A percentile compares a stretch with the other conserved stretches of the same genome.
These are phyloP conservation scores for Scedosporium boydii DNA, from an alignment of 2,329 filamentous ascomycete species.

Conservation along the genomic window DNA sequence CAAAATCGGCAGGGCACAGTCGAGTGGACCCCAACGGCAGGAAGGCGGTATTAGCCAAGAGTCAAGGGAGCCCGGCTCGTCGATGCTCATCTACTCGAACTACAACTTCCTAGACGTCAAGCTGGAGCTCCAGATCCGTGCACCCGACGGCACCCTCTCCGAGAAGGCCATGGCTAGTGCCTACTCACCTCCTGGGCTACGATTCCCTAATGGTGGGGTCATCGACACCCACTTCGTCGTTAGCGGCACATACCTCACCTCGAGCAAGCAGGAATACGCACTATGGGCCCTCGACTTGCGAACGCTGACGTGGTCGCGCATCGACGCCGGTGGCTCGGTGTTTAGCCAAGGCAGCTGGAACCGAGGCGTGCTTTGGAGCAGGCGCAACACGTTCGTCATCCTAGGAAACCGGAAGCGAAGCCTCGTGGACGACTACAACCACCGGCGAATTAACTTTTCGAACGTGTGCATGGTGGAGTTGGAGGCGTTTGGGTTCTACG, in stretches of 20 bases:
- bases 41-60: constrained; percentile 44
- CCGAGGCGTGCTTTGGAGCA: constrained; percentile 83
- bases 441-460: constrained; percentile 92
- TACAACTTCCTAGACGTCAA: constrained; percentile 99
- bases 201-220: constrained; percentile 92
- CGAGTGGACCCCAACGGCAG: constrained; percentile 27
- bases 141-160: constrained; percentile 70
- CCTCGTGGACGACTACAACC: constrained; percentile 95
- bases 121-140: constrained; percentile 80
- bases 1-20: constrained; percentile 54
- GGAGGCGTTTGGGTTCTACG: constrained; percentile 93
- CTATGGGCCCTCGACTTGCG: constrained; percentile 89
- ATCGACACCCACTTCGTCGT: constrained; percentile 97
- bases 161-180: constrained; percentile 84
- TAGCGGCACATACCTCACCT: constrained; percentile 93
- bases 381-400: constrained; percentile 91
- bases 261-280: constrained; percentile 96
- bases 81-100: constrained; percentile 97
- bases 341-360: constrained; percentile 99
- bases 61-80: constrained; percentile 47
- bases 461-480: constrained; percentile 96
- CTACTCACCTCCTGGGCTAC: constrained; percentile 81
- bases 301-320: constrained; percentile 85
- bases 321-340: constrained; percentile 87
- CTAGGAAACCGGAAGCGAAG: constrained; percentile 88